Base-by-base conservation (phyloP, 2,329 filamentous ascomycete genomes). In the Helotiales sp. region DNA sequence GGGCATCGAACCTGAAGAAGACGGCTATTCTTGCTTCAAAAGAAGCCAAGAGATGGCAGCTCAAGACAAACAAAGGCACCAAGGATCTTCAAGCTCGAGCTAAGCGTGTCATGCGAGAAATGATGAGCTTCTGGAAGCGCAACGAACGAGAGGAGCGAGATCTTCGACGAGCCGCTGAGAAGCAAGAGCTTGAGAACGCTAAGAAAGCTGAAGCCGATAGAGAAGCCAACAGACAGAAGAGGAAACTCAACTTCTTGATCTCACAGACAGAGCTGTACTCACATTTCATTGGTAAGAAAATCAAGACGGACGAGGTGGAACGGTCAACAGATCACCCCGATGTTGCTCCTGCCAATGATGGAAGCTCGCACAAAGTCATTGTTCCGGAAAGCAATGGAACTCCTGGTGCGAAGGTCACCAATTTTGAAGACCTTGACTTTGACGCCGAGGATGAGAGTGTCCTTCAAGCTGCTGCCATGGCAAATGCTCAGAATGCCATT, bases 111-210 rank as follows among this genome's bases (percentile, higher is more conserved):
- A 99, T 99, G 95, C 87, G 95, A 72, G 95, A 99, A 76, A 99
- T 99, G 95, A 95, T 97, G 84, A 87, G 90, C 57, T 99, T 98
- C 82, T 99, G 95, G 95, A 98, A 98, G 77, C 89, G 93, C 57
- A 99, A 99, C 73, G 95, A 99, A 74, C 89, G 93, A 53, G 95
- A 99, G 72, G 95, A 99, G 73, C 90, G 95, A 60, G 95, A 99
- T 73, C 80, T 96, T 63, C 88, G 95, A 66, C 96, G 96, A 77
- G 87, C 93, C 52, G 95, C 95, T 5, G 95, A 99, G 79, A 91
- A 89, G 73, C 92, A 96, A 73, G 95, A 98, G 76, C 84, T 99
- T 48, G 95, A 99, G 73, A 96, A 95, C 69, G 95, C 95, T 17
- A 93, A 95, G 75, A 96, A 93, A 76, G 93, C 93, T 59, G 95